Percentiles rank a stretch among this genome's conserved stretches.
Conservation (phyloP, 345 rosid species). For the Linum trigynum region DNA sequence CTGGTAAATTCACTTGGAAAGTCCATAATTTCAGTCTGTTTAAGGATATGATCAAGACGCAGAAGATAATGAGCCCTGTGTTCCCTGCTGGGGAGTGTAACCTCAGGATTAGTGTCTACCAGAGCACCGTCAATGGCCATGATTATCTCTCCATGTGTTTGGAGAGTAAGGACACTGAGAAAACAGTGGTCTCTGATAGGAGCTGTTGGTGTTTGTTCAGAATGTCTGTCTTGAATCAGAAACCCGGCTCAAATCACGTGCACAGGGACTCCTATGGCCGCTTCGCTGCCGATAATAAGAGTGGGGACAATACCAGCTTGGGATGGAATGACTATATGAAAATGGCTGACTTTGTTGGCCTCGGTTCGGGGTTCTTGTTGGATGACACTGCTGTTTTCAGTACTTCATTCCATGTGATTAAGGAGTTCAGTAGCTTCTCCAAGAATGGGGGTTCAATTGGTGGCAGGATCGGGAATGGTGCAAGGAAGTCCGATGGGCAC, state of each 20-base stretch:
- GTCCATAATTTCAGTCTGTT: conserved; percentile 94
- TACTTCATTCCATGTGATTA: conserved; percentile 87
- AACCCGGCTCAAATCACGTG: conserved; percentile 79
- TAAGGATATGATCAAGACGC: conserved; percentile 92
- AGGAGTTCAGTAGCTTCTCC: conserved; percentile 65
- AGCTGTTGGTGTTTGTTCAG: conserved; percentile 99
- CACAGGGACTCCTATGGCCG: conserved; percentile 91
- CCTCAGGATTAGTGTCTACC: conserved; percentile 82
- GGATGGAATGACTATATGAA: conserved; percentile 99
- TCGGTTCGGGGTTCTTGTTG: conserved; percentile 61
- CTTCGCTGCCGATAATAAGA: conserved; percentile 86
- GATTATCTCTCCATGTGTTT: conserved; percentile 91
- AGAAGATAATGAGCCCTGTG: conserved; percentile 97
- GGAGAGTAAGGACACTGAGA: conserved; percentile 94
- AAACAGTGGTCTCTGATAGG: conserved; percentile 52
- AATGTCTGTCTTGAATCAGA: conserved; percentile 90
- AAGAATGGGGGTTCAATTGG: conserved; percentile 54
- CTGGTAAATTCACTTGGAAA: conserved; percentile 95
- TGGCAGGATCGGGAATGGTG: conserved; percentile 53
- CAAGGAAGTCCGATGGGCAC: conserved; percentile 82
- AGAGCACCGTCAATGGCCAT: conserved; percentile 70
- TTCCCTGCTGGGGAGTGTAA: conserved; percentile 98
- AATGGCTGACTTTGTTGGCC: conserved; percentile 71
- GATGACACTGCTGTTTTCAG: conserved; percentile 89
- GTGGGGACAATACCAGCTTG: conserved; percentile 91